Base-by-base conservation (phyloP, 345 rosid species). In the Eucalyptus erythrocorys region DNA sequence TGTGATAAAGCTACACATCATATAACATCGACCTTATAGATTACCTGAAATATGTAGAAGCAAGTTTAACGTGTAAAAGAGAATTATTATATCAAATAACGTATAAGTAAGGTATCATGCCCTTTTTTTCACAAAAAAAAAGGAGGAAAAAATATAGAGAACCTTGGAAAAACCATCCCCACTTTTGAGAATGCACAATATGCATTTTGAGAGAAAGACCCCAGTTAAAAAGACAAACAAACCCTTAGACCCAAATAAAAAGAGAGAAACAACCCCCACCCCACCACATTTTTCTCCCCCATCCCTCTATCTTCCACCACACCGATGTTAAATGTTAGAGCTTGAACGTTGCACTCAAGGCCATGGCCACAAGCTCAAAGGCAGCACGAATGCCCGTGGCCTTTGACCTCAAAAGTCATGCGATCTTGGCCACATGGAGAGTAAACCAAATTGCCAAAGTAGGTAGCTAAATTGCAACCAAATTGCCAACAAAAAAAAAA, bases 351-450 rank as follows among this genome's bases (percentile, higher is more conserved):
- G 10, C 40, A 7, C 40, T 64, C 9, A 9, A n/a, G 19, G 40
- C 11, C 76, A 8, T 14, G 76, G 37, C 21, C 76, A n/a, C 76
- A 64, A 64, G 76, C 40, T n/a, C 40, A n/a, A 64, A 7, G 10
- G 40, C 21, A n/a, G 3, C 76, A 64, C 40, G 1, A 64, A 13
- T 64, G 19, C 34, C 19, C 0, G 0, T n/a, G 76, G 76, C 40
- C 37, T 64, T n/a, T 17, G 2, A 64, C 3, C 76, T n/a, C 6
- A 0, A n/a, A n/a, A 64, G 76, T 64, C 10, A n/a, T 0, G 11
- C 3, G 21, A 64, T 55, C 1, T 5, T 5, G 1, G 0, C 0
- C 1, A 55, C 1, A 0, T 55, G 2, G 53, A 50, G 53, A 50
- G 53, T 0, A 50, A 50, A 0, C 8, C 53, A 50, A 50, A 50